Percentiles rank a stretch among this genome's conserved stretches.
Conservation (phyloP, 2,329 filamentous ascomycete genomes). For the Bipolaris victoriae region DNA sequence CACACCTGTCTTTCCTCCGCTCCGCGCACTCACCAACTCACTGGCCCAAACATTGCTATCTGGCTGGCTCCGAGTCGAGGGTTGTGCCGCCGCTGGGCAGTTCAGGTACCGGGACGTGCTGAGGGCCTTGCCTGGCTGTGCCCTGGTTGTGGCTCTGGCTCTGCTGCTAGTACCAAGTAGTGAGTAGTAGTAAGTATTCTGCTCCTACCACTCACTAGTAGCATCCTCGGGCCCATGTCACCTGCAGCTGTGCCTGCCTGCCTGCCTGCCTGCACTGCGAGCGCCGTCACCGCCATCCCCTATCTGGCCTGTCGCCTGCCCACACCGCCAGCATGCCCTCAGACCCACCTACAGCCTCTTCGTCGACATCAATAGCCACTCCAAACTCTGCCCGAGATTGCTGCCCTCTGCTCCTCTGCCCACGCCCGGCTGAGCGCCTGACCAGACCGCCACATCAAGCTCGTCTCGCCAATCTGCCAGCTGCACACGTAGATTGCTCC, state of each 20-base stretch:
- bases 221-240: conserved; percentile 11
- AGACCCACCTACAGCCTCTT: conserved; percentile 2
- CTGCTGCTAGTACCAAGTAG: too few species aligned
- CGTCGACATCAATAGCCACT: conserved; percentile 7
- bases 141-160: too few species aligned
- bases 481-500: conserved; percentile 18
- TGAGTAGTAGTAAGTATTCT: too few species aligned
- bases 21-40: background rate
- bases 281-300: conserved; percentile 8
- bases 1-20: too few species aligned
- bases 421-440: too few species aligned
- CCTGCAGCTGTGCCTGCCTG: background rate
- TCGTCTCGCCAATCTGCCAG: conserved; percentile 21
- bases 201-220: too few species aligned
- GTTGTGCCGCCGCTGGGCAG: background rate
- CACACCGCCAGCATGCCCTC: conserved; percentile 10
- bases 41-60: background rate
- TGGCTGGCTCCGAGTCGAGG: conserved; percentile 1
- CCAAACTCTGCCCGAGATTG: conserved; percentile 8
- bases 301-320: background rate
- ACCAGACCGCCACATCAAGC: background rate
- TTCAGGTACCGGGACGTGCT: conserved; percentile 10
- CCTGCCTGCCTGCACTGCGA: background rate
- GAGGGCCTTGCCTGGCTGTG: conserved; percentile 10
- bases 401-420: background rate